phyloP scores from a whole-genome alignment of 495 filamentous ascomycete genomes.

The Hyaloscypha finlandica region DNA sequence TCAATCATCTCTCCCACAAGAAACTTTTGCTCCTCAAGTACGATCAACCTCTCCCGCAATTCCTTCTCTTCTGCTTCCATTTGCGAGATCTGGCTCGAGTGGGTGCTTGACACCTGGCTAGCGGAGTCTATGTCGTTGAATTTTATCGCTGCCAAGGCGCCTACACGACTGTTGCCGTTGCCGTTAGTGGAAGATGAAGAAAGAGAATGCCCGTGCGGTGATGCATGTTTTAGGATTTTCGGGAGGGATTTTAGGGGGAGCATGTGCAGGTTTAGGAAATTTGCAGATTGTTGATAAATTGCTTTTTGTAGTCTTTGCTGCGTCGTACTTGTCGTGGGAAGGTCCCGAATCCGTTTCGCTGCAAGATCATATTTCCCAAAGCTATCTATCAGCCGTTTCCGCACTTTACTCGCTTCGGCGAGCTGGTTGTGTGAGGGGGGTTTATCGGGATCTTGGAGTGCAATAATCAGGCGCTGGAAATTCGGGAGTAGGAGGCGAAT shows the following conservation, averaged over 20 bases:
- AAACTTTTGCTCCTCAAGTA: conserved; percentile 93
- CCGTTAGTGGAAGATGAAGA: conserved; percentile 14
- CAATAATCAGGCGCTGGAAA: conserved; percentile 77
- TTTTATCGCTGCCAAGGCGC: conserved; percentile 59
- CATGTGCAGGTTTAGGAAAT: conserved; percentile 90
- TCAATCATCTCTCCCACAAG: conserved; percentile 87
- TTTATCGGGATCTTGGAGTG: conserved; percentile 61
- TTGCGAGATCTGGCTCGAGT: conserved; percentile 64
- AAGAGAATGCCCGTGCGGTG: conserved; percentile 23
- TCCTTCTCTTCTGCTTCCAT: conserved; percentile 88
- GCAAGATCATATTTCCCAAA: conserved; percentile 89
- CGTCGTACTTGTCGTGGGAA: conserved; percentile 69
- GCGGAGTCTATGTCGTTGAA: conserved; percentile 62
- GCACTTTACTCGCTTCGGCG: conserved; percentile 84
- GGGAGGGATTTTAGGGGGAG: conserved; percentile 86
- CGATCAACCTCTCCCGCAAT: conserved; percentile 77
- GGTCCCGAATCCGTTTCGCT: conserved; percentile 77
- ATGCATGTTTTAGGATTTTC: conserved; percentile 71
- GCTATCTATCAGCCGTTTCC: conserved; percentile 86
- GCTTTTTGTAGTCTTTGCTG: conserved; percentile 80
- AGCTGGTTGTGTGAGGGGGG: conserved; percentile 76
- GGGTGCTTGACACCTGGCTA: conserved; percentile 50
- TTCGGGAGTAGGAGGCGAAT: conserved; percentile 82
- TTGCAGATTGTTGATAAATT: conserved; percentile 79
- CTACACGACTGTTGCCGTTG: conserved; percentile 28